A percentile compares a stretch with the other conserved stretches of the same genome.
Conservation (phyloP, 1,139 yeast genomes). For the Zygoascus sp. region DNA sequence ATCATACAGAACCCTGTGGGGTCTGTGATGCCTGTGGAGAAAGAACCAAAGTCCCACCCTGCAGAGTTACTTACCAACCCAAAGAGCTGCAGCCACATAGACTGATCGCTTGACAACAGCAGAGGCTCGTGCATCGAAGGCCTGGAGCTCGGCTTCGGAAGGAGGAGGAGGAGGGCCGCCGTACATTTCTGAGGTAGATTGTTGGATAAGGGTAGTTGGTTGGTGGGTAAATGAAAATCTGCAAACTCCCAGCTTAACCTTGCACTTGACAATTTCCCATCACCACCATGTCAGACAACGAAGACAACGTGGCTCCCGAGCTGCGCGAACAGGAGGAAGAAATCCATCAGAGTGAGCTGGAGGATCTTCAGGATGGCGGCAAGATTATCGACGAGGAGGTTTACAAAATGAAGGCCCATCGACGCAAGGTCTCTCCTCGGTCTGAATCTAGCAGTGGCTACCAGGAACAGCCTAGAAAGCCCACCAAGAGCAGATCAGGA, state of each 20-base stretch:
- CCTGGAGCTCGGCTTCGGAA: conserved; percentile 72
- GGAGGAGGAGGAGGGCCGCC: conserved; percentile 71
- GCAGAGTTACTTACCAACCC: conserved; percentile 43
- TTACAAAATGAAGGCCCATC: conserved; percentile 38
- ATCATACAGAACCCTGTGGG: no score
- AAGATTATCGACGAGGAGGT: conserved; percentile 39
- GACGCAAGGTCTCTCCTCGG: conserved; percentile 16
- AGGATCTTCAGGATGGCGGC: conserved; percentile 10
- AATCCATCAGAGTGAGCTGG: conserved; percentile 6
- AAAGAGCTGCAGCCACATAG: conserved; percentile 68
- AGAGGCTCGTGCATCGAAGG: conserved; percentile 65
- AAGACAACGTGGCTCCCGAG: conserved; percentile 9
- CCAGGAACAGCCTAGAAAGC: conserved; percentile 11
- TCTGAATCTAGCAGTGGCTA: background rate
- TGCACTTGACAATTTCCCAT: conserved; percentile 12
- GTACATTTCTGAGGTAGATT: no score
- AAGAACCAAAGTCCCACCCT: background rate
- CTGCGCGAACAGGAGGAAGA: conserved; percentile 3
- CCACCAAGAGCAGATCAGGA: conserved; percentile 16
- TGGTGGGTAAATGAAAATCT: background rate
- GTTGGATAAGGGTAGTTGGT: no score
- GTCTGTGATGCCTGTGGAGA: no score
- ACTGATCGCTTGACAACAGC: conserved; percentile 66
- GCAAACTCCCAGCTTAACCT: background rate
- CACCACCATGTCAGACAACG: conserved; percentile 27